Evolutionary conservation across 1,139 yeast genomes (phyloP).

Genomic region (Pichia sp.): DNA sequence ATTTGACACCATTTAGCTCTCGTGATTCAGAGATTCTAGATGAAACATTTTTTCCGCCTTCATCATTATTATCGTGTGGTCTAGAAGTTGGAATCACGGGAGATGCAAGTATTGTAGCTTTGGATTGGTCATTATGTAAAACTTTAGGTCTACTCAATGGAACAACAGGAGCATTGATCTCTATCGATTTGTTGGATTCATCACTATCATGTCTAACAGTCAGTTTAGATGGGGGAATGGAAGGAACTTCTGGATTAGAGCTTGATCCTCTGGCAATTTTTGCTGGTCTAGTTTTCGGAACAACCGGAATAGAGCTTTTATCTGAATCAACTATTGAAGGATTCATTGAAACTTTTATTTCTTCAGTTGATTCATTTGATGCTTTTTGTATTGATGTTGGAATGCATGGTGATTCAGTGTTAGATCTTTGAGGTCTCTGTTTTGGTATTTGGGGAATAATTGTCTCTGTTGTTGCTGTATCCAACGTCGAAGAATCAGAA

Average conservation of each 20-base stretch:
- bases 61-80: conserved; percentile 1
- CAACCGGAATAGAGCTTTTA: background rate
- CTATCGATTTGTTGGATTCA: too few relatives aligned
- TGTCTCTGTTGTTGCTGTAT: background rate
- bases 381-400: background rate
- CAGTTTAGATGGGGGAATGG: too few relatives aligned
- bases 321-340: too few relatives aligned
- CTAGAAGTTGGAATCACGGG: conserved; percentile 12
- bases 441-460: conserved; percentile 66
- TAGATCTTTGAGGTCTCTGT: conserved; percentile 5
- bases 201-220: too few relatives aligned
- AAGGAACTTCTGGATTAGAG: too few relatives aligned
- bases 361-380: background rate
- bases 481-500: background rate
- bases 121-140: background rate
- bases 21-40: background rate
- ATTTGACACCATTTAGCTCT: background rate
- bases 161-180: too few relatives aligned
- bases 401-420: background rate
- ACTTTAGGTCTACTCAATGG: background rate
- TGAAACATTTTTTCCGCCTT: background rate
- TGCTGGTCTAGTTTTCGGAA: background rate
- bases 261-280: background rate
- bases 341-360: too few relatives aligned
- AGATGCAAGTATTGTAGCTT: background rate